phyloP scores from a whole-genome alignment of 345 rosid species.

The Citrus inodora region DNA sequence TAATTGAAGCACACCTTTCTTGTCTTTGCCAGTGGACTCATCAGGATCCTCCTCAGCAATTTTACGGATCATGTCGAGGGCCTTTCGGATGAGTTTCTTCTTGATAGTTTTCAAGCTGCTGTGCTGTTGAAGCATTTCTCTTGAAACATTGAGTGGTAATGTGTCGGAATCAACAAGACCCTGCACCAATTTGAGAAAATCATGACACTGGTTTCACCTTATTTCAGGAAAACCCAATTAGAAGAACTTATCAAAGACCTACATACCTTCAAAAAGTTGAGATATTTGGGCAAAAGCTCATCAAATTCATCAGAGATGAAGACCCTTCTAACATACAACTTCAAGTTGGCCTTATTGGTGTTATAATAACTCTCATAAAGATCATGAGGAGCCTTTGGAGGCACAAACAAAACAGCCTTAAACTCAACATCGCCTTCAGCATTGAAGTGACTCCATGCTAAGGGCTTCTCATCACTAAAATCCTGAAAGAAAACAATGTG shows the following conservation, averaged over 20 bases:
- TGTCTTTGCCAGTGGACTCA: conserved; percentile 67
- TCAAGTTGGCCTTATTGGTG: conserved; percentile 78
- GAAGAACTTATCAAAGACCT: neutral
- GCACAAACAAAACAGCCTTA: conserved; percentile 88
- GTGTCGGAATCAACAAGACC: conserved; percentile 99
- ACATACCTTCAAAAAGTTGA: conserved; percentile 84
- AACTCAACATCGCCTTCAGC: conserved; percentile 99
- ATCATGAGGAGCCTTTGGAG: conserved; percentile 96
- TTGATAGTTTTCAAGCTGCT: conserved; percentile 94
- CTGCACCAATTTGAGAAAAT: conserved; percentile 37
- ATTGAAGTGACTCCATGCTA: conserved; percentile 89
- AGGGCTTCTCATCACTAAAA: conserved; percentile 77
- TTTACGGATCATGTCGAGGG: conserved; percentile 91
- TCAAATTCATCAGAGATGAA: conserved; percentile 98
- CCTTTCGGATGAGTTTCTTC: conserved; percentile 95
- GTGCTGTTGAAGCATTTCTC: conserved; percentile 99
- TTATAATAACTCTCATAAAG: conserved; percentile 93
- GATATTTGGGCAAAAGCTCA: conserved; percentile 89
- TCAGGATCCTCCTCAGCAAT: conserved; percentile 94
- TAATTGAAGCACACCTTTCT: conserved; percentile 47
- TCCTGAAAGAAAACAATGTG: conserved; percentile 51
- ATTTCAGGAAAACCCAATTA: neutral
- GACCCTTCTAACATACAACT: conserved; percentile 90
- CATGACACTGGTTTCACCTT: neutral
- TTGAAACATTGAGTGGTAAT: conserved; percentile 85